phyloP scores from a whole-genome alignment of 139 green algal species.

The Closterium sp. region DNA sequence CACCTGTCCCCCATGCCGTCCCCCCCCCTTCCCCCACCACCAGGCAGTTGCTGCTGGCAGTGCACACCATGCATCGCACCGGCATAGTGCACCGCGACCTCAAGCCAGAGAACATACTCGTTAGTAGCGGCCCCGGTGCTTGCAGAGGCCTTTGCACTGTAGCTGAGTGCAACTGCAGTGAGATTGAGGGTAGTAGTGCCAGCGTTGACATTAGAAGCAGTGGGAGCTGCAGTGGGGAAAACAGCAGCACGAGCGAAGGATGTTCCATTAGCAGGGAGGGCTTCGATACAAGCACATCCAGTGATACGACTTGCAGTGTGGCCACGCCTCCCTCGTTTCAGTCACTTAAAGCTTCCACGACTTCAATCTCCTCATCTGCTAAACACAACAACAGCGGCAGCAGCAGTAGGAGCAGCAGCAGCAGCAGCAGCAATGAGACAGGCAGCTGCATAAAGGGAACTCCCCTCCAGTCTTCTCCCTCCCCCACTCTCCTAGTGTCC shows the following conservation, averaged over 20 bases:
- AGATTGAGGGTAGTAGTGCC: too few species aligned
- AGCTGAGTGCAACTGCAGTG: neutral
- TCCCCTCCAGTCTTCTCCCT: neutral
- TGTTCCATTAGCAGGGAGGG: neutral
- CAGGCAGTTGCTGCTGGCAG: neutral
- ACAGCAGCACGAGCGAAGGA: neutral
- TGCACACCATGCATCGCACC: neutral
- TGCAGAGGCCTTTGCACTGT: neutral
- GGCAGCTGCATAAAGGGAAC: neutral
- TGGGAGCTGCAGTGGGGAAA: neutral
- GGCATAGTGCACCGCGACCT: neutral
- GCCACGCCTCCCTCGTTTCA: neutral
- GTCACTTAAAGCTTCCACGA: neutral
- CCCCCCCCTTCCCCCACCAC: too few species aligned
- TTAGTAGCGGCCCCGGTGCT: neutral
- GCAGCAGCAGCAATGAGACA: neutral
- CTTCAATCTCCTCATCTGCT: neutral
- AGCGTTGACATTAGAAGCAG: neutral
- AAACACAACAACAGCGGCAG: neutral
- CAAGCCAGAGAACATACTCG: neutral
- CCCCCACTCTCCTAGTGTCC: neutral
- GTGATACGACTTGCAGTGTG: neutral
- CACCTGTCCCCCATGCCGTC: neutral
- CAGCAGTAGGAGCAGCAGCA: too few species aligned
- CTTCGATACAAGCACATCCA: neutral